phyloP scores from a whole-genome alignment of 345 rosid species.

The Erucastrum elatum region DNA sequence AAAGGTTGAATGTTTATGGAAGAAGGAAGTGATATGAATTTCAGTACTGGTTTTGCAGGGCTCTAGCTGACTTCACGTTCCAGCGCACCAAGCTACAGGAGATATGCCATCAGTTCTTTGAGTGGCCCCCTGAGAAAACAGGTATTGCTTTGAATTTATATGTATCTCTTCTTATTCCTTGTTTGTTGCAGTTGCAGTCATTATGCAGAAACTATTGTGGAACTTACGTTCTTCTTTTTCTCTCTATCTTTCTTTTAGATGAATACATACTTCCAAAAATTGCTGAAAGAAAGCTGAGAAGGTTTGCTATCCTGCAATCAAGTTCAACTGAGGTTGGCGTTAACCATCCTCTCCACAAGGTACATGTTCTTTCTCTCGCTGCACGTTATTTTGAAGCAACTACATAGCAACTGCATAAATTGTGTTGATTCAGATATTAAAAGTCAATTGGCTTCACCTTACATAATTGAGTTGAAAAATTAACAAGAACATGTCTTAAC shows the following conservation, averaged over 20 bases:
- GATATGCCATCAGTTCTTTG: constrained; percentile 50
- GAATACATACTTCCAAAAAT: constrained; percentile 89
- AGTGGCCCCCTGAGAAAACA: constrained; percentile 88
- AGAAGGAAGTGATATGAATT: not conserved
- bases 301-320: constrained; percentile 62
- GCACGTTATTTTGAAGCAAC: not conserved
- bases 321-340: constrained; percentile 50
- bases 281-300: constrained; percentile 82
- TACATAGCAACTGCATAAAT: too few relatives aligned
- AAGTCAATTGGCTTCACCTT: not conserved
- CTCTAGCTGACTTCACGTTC: constrained; percentile 56
- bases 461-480: not conserved
- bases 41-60: constrained; percentile 40
- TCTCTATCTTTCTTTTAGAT: constrained; percentile 45
- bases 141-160: constrained; percentile 43
- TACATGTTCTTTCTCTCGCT: constrained; percentile 24
- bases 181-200: constrained; percentile 17
- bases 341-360: constrained; percentile 54
- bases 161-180: not conserved
- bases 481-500: not conserved
- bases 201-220: not conserved
- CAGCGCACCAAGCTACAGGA: constrained; percentile 34
- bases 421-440: too few relatives aligned
- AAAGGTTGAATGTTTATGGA: not conserved
- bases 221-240: not conserved